These are phyloP conservation scores for Poronia punctata DNA, from an alignment of 495 filamentous ascomycete species.

Conservation along the genomic window DNA sequence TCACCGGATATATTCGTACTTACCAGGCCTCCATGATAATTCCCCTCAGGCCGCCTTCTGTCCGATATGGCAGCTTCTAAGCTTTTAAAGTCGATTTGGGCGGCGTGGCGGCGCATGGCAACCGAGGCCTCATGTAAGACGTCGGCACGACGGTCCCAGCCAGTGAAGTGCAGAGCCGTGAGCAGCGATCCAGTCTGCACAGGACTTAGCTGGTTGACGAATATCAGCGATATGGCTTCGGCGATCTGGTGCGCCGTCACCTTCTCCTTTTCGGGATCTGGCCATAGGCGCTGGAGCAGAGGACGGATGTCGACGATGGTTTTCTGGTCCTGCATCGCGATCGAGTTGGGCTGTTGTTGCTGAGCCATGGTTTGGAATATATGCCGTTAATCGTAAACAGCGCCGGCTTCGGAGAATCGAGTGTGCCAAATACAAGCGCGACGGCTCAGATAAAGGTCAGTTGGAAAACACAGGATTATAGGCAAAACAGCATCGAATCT, in stretches of 20 bases:
- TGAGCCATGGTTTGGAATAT: no score
- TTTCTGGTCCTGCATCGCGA: slow-evolving; percentile 19
- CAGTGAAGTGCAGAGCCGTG: slow-evolving; percentile 82
- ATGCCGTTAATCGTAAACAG: not conserved
- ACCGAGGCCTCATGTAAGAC: slow-evolving; percentile 73
- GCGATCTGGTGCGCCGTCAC: slow-evolving; percentile 78
- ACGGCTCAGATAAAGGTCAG: no score
- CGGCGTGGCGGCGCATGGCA: slow-evolving; percentile 52
- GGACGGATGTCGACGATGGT: slow-evolving; percentile 62
- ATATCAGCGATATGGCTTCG: slow-evolving; percentile 77
- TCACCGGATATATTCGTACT: no score
- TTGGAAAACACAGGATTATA: no score
- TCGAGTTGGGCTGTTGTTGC: slow-evolving; percentile 4
- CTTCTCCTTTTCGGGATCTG: slow-evolving; percentile 58
- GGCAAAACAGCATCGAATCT: no score
- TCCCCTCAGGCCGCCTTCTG: slow-evolving; percentile 54
- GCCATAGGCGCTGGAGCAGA: slow-evolving; percentile 73
- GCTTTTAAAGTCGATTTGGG: slow-evolving; percentile 38
- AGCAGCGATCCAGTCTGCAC: slow-evolving; percentile 80
- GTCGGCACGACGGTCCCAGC: slow-evolving; percentile 65
- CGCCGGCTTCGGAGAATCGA: slow-evolving; percentile 4
- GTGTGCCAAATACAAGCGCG: no score
- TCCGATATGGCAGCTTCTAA: slow-evolving; percentile 41
- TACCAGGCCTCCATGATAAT: slow-evolving; percentile 65
- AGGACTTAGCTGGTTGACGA: slow-evolving; percentile 73